Evolutionary conservation across 345 rosid genomes (phyloP).

Genomic region (Cardamine occulta): DNA sequence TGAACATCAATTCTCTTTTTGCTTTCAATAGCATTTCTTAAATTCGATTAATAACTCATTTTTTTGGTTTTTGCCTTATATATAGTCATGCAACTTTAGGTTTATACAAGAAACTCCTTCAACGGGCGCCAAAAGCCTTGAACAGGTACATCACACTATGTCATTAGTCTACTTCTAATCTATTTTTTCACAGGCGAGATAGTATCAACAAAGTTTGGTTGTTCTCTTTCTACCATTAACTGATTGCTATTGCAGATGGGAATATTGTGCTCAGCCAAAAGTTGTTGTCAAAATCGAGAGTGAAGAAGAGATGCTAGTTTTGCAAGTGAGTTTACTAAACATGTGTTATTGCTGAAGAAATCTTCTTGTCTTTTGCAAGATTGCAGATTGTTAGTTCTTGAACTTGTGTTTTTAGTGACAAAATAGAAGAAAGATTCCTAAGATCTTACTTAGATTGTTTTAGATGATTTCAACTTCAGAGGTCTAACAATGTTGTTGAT

Average conservation of each 20-base stretch:
- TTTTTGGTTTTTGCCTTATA: too few species aligned
- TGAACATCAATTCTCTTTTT: conserved; percentile 25
- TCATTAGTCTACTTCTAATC: neutral
- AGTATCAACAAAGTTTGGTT: neutral
- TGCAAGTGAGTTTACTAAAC: conserved; percentile 69
- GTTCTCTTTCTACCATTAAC: neutral
- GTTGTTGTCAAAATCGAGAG: conserved; percentile 95
- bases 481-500: conserved; percentile 13
- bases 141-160: conserved; percentile 55
- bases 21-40: neutral
- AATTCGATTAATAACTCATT: neutral
- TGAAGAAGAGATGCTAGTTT: conserved; percentile 82
- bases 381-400: conserved; percentile 5
- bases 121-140: conserved; percentile 82
- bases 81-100: conserved; percentile 97
- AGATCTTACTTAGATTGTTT: neutral
- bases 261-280: conserved; percentile 89
- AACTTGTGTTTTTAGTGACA: neutral
- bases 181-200: neutral
- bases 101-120: conserved; percentile 77
- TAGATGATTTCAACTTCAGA: neutral
- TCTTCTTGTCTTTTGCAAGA: neutral
- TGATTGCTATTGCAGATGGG: conserved; percentile 71
- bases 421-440: neutral
- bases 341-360: conserved; percentile 2